Percentiles rank a stretch among this genome's conserved stretches.
phyloP scores from a whole-genome alignment of 2,329 filamentous ascomycete species.

The Curvularia spicifera region DNA sequence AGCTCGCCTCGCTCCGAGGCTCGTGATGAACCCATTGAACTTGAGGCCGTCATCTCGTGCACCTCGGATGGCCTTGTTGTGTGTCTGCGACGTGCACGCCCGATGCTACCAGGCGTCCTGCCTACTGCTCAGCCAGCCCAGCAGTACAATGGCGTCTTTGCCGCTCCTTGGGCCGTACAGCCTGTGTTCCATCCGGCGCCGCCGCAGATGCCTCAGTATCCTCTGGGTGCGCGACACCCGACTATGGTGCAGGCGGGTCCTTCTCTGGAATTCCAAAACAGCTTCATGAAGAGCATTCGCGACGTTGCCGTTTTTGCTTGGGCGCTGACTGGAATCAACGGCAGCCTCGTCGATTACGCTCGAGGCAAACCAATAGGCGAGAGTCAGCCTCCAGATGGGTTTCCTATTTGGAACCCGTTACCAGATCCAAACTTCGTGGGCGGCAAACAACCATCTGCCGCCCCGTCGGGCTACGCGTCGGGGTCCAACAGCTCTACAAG shows the following conservation, averaged over 20 bases:
- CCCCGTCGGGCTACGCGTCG: slow-evolving; percentile 46
- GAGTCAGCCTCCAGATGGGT: slow-evolving; percentile 65
- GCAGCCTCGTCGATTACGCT: slow-evolving; percentile 69
- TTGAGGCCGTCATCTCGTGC: slow-evolving; percentile 91
- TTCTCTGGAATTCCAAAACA: slow-evolving; percentile 53
- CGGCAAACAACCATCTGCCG: slow-evolving; percentile 31
- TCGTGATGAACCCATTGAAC: slow-evolving; percentile 63
- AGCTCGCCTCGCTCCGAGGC: slow-evolving; percentile 35
- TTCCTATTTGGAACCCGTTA: slow-evolving; percentile 63
- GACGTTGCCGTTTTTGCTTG: slow-evolving; percentile 90
- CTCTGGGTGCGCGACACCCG: slow-evolving; percentile 45
- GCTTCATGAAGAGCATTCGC: slow-evolving; percentile 79
- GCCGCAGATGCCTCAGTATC: slow-evolving; percentile 46
- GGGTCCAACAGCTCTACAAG: slow-evolving; percentile 42
- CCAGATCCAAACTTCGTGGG: slow-evolving; percentile 22
- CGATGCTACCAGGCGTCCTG: slow-evolving; percentile 63
- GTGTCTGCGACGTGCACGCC: slow-evolving; percentile 75
- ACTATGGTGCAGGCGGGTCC: slow-evolving; percentile 58
- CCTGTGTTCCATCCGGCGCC: slow-evolving; percentile 61
- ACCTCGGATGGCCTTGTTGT: slow-evolving; percentile 88
- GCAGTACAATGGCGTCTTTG: slow-evolving; percentile 66
- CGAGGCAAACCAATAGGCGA: slow-evolving; percentile 68
- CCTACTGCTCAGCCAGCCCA: slow-evolving; percentile 32
- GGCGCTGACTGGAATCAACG: slow-evolving; percentile 81
- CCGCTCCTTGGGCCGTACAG: slow-evolving; percentile 77